Evolutionary conservation across 805 yeast species (phyloP), one percentile per base, ranked within the genome.

Genomic region (Pichia sporocuriosa): DNA sequence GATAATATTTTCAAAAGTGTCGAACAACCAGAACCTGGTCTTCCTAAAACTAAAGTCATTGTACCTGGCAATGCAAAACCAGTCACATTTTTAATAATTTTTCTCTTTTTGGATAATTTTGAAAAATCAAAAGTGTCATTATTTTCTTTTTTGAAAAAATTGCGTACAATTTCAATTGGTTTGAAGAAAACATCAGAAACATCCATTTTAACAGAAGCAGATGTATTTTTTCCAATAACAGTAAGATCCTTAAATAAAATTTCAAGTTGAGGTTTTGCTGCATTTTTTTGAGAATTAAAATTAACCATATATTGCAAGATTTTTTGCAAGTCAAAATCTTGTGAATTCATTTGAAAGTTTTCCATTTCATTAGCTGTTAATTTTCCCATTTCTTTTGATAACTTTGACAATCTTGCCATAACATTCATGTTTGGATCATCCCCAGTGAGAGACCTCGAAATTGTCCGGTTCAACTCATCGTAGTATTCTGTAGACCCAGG

Each of bases 1-100:
- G 73, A 56, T 13, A 69, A 24, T 40, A 63, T 54, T 46, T 69
- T 69, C 45, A 77, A 56, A 20, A 77, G 60, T 6, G 81, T 73
- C 4, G 83, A 74, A 52, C 81, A 75, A 45, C 83, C 83, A 31
- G 82, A 76, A 54, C 81, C 81, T 3, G 83, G 82, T 58, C 73
- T 66, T 51, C 77, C 77, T 28, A 72, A 57, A 16, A 72, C 77
- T 45, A 75, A 63, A 35, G 73, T 61, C 75, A 74, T 69, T 50
- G 73, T 73, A 51, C 79, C 80, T 1, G 81, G 69, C 39, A 66
- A 61, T 21, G 49, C 49, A 34, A 32, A 34, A 32, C 59, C 59
- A 9, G 55, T 43, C 19, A 54, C 46, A 37, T 45, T 46, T 32
- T 34, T 39, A 21, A 59, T 44, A 20, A 59, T 48, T 17, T 48